Evolutionary conservation across 202 grass and related monocot species (phyloP).

Genomic region (Schoenoplectus triqueter): DNA sequence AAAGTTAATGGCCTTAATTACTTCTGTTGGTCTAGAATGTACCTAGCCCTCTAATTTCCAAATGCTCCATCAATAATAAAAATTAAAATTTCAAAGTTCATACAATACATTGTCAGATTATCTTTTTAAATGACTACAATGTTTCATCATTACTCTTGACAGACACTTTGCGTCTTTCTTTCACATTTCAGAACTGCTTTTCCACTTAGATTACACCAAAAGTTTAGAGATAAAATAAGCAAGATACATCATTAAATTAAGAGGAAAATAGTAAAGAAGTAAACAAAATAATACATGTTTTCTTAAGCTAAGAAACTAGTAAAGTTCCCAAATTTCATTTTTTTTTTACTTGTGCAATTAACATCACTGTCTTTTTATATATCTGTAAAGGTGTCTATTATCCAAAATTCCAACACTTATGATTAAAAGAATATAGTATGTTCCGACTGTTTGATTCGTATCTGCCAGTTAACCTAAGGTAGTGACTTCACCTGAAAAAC

Average conservation of each 20-base stretch:
- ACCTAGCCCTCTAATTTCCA: neutral
- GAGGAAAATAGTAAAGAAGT: neutral
- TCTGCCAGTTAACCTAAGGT: neutral
- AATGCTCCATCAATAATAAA: neutral
- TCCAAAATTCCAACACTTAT: neutral
- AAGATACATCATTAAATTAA: neutral
- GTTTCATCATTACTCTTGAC: slow-evolving; percentile 1
- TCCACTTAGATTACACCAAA: neutral
- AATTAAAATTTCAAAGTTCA: neutral
- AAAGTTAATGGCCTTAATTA: no score
- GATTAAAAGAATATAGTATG: neutral
- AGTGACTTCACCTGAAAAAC: neutral
- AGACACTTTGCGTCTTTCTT: slow-evolving; percentile 1
- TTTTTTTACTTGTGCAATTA: neutral
- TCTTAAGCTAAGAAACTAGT: neutral
- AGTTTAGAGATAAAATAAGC: neutral
- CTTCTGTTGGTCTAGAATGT: neutral
- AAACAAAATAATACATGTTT: neutral
- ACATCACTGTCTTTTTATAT: neutral
- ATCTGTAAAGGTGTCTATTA: neutral
- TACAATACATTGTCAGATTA: slow-evolving; percentile 21
- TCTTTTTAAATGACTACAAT: neutral
- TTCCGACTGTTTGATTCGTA: neutral
- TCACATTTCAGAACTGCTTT: neutral
- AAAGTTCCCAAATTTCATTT: neutral